A percentile compares a stretch with the other conserved stretches of the same genome.
Evolutionary conservation across 1,139 yeast species (phyloP).

Genomic region (Nadsonia commutata): DNA sequence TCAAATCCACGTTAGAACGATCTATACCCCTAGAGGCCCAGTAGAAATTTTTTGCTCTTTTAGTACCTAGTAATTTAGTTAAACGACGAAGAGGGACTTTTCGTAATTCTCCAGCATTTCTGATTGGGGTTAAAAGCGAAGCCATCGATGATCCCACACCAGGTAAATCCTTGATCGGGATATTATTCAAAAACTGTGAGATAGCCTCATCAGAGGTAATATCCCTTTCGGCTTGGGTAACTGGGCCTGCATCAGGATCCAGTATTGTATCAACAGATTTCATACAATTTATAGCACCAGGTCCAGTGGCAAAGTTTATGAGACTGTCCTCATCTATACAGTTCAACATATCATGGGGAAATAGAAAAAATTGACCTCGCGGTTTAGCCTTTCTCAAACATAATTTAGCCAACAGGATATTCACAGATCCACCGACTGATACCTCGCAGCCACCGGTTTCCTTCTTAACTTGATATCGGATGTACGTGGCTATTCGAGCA

Average conservation of each 20-base stretch:
- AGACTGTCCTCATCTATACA: neutral
- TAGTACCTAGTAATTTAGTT: constrained; percentile 42
- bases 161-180: constrained; percentile 53
- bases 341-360: constrained; percentile 4
- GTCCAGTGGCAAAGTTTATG: too few species aligned
- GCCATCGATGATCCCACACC: constrained; percentile 61
- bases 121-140: constrained; percentile 25
- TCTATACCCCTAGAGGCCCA: constrained; percentile 58
- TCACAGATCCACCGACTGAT: constrained; percentile 63
- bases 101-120: constrained; percentile 17
- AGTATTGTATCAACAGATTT: too few species aligned
- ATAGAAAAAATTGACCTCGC: constrained; percentile 37
- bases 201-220: constrained; percentile 16
- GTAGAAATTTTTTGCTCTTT: constrained; percentile 50
- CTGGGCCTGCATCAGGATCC: constrained; percentile 1
- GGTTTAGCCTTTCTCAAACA: constrained; percentile 72
- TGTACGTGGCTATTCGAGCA: constrained; percentile 20
- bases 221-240: neutral
- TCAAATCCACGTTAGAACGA: constrained; percentile 35
- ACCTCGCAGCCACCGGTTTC: constrained; percentile 45
- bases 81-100: constrained; percentile 28
- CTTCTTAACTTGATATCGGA: constrained; percentile 33
- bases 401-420: constrained; percentile 67
- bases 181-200: constrained; percentile 26
- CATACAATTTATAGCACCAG: too few species aligned